These are phyloP conservation scores for Solanum hybrid DNA, from an alignment of 305 asterid species.

Conservation along the genomic window DNA sequence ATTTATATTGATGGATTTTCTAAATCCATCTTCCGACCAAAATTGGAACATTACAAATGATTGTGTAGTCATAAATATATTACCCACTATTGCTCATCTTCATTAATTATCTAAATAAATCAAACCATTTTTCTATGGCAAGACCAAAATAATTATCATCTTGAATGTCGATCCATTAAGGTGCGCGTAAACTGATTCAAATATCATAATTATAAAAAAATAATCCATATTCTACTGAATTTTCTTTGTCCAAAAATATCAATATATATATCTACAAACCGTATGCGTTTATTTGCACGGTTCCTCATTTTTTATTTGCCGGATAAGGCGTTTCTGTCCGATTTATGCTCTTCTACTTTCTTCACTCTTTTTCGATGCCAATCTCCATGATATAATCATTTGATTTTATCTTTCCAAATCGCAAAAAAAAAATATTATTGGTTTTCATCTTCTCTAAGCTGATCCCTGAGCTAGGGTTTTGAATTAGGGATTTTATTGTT, in stretches of 20 bases:
- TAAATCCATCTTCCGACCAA: not conserved
- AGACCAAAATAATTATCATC: not conserved
- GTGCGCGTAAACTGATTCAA: not conserved
- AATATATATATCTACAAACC: not conserved
- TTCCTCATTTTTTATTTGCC: not conserved
- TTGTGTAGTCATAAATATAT: not conserved
- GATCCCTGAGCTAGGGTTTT: slow-evolving; percentile 1
- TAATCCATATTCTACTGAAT: not conserved
- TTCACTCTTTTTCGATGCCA: not conserved
- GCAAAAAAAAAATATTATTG: not conserved
- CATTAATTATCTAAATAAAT: not conserved
- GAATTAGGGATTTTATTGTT: not conserved
- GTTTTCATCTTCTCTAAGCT: not conserved
- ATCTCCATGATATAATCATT: not conserved
- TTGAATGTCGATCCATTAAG: not conserved
- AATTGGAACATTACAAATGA: not conserved
- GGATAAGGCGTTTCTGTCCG: slow-evolving; percentile 2
- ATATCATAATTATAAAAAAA: not conserved
- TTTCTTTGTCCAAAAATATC: not conserved
- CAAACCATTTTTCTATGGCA: not conserved
- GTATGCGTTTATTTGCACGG: not conserved
- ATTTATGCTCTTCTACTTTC: not conserved
- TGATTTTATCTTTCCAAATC: not conserved
- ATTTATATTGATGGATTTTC: not conserved
- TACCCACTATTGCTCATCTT: not conserved